Evolutionary conservation across 2,329 filamentous ascomycete genomes (phyloP), one percentile per base, ranked within the genome.

Genomic region (Aspergillus oerlinghausenensis): DNA sequence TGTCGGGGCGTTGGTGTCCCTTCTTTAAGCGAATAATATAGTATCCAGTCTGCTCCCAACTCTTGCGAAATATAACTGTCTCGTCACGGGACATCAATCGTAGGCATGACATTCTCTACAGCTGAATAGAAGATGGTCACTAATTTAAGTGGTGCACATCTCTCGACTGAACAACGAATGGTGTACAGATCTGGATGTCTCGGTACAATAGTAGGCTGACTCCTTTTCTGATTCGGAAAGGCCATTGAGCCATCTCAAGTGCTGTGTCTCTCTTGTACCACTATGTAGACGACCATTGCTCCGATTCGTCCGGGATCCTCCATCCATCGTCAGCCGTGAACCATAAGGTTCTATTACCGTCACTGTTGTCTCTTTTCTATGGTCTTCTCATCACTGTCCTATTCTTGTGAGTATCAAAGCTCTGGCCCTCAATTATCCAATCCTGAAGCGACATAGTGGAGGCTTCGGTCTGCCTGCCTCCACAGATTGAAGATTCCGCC

Each of bases 161-260:
- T 47, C 43, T 25, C 43, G 14, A 26, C 10, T 25, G 23, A 26
- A 25, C 43, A 6, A 47, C 43, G 48, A 19, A 50, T 29, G 3
- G n/a, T 50, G 48, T 35, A 50, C n/a, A 14, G 19, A 35, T 21
- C 19, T 35, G 32, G 32, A 21, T 10, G 17, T 19, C 29, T 21
- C 11, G 32, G 29, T 23, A 14, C 49, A 38, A 51, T n/a, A 14
- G 10, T 35, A 10, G 17, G 32, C 35, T 11, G n/a, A 8, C 49
- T 51, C 49, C 26, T 51, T 51, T 51, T 51, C 49, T 51, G 29
- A 51, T 51, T 32, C 35, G 49, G 49, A 51, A 51, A 40, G 49
- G 28, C 25, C 19, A 14, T 29, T 28, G 9, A 35, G 48, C 23
- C 43, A 47, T 21, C 43, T 47, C 11, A 25, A 43, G 19, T 47